Evolutionary conservation across 2,329 filamentous ascomycete genomes (phyloP), one percentile per base, ranked within the genome.

Genomic region (Colletotrichum sp.): DNA sequence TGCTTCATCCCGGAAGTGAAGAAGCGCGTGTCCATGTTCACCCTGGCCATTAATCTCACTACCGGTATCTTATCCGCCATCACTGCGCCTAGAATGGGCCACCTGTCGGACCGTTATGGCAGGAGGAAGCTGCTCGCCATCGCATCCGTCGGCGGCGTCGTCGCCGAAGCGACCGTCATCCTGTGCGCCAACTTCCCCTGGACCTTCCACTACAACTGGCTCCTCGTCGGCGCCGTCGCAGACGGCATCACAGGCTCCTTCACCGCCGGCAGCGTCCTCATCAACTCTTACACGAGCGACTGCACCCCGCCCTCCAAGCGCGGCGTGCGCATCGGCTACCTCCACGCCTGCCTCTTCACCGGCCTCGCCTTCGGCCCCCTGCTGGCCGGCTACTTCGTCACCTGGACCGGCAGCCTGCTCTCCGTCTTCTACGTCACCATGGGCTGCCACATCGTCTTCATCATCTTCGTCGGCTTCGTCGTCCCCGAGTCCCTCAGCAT

Each of bases 241-340:
- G 97, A 99, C 82, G 97, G 97, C 6, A 82, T 98, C 7, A 93
- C 93, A 12, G 97, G 97, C 9, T 98, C 96, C 1, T 98, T 98
- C 83, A 98, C 96, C 2, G 92, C 95, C 1, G 94, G 94, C 32
- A 94, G 94, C 62, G 87, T 94, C 24, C 87, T 98, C 74, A 93
- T 92, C 26, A 94, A 98, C 83, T 95, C 96, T 0, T 99, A 99
- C 84, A 94, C 95, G 15, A 93, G 95, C 55, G 97, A 99, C 84
- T 98, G 95, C 84, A 96, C 96, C 1, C 88, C 94, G 6, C 95
- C 96, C 0, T 94, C 94, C 34, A 92, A 92, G 81, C 92, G 97
- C 24, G 95, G 94, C 76, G 94, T 98, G 9, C 92, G 93, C 6
- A 97, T 99, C 83, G 96, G 95, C 8, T 96, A 96, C 82, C 94